Evolutionary conservation across 2,329 filamentous ascomycete genomes (phyloP).

Genomic region (Fusarium sp.): DNA sequence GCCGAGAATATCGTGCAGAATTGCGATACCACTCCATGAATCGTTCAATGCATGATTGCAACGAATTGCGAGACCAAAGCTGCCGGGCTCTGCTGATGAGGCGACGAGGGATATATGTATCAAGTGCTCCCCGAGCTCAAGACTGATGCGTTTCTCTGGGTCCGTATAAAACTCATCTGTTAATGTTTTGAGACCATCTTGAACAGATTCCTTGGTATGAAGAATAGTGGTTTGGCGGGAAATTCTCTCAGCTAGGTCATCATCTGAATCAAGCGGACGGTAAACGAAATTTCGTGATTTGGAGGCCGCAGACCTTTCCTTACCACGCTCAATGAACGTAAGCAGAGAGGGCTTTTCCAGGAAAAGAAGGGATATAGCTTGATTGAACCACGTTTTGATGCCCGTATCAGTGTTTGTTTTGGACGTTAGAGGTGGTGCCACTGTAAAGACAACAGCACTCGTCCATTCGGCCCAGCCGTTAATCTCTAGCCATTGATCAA

Average conservation of each 20-base stretch:
- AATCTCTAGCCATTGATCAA: conserved; percentile 19
- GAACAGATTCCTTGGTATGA: not conserved
- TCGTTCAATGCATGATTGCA: conserved; percentile 22
- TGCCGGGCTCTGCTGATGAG: not conserved
- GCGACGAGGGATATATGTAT: conserved; percentile 4
- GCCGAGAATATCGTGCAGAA: not conserved
- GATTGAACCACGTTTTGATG: not conserved
- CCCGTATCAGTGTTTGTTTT: not conserved
- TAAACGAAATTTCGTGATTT: conserved; percentile 13
- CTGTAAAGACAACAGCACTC: not conserved
- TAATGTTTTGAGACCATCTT: conserved; percentile 3
- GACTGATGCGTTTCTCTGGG: conserved; percentile 6
- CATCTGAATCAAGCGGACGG: conserved; percentile 1
- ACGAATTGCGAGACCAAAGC: conserved; percentile 4
- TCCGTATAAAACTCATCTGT: conserved; percentile 12
- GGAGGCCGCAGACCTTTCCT: not conserved
- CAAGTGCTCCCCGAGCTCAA: conserved; percentile 3
- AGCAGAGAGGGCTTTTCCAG: conserved; percentile 3
- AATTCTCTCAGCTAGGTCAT: not conserved
- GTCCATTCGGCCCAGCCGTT: conserved; percentile 9
- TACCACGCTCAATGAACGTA: not conserved
- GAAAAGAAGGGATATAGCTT: not conserved
- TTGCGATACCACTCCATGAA: conserved; percentile 9
- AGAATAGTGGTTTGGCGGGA: not conserved
- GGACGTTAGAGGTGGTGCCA: not conserved